A percentile compares a stretch with the other conserved stretches of the same genome.
These are phyloP conservation scores for Coix lacrymajobi DNA, from an alignment of 176 grass and related monocot genomes.

Conservation along the genomic window DNA sequence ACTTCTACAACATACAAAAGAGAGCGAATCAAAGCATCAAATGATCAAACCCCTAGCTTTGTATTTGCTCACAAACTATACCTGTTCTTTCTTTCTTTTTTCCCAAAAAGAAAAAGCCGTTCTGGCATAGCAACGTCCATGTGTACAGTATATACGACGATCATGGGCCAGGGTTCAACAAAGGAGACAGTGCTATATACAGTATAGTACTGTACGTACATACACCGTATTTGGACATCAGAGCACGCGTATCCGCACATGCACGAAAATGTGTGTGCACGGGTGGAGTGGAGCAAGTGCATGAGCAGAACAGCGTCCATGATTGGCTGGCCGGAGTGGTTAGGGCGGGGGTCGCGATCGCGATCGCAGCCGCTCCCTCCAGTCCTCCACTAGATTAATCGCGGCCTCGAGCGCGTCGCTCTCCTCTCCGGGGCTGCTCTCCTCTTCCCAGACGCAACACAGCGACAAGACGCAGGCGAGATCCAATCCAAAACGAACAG, in stretches of 20 bases:
- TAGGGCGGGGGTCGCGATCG: constrained; percentile 45
- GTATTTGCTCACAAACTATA: not conserved
- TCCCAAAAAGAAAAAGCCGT: too few relatives aligned
- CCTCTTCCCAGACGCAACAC: constrained; percentile 24
- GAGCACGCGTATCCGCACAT: constrained; percentile 27
- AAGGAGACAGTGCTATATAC: not conserved
- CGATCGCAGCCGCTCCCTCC: constrained; percentile 46
- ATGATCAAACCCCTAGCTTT: not conserved
- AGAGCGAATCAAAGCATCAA: too few relatives aligned
- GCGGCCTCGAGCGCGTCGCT: constrained; percentile 5
- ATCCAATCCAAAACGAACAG: constrained; percentile 11
- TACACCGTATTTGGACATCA: not conserved
- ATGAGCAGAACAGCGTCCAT: not conserved
- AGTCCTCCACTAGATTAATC: constrained; percentile 39
- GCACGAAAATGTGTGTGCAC: not conserved
- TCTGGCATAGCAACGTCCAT: not conserved
- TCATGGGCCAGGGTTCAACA: not conserved
- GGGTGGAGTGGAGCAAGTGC: not conserved
- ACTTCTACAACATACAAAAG: not conserved
- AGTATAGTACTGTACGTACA: too few relatives aligned
- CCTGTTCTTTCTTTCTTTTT: not conserved
- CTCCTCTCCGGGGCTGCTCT: not conserved
- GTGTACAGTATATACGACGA: not conserved
- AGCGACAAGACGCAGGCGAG: not conserved
- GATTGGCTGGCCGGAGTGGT: constrained; percentile 45